phyloP scores from a whole-genome alignment of 345 rosid genomes.

The Crucihimalaya himalaica region DNA sequence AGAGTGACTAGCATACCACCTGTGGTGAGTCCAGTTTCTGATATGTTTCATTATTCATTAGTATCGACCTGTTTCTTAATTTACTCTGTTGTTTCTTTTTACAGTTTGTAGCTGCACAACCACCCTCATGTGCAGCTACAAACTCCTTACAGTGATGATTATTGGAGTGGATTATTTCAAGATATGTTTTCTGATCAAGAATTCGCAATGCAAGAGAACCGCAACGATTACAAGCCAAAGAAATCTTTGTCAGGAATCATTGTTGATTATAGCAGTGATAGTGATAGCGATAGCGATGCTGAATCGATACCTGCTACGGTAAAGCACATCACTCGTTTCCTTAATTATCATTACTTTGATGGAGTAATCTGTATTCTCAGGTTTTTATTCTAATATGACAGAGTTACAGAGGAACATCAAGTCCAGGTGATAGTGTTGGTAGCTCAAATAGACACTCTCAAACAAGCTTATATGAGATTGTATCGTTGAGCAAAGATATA shows the following conservation, averaged over 20 bases:
- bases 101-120: not conserved
- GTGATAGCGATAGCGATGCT: conserved; percentile 16
- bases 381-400: not conserved
- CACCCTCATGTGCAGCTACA: not conserved
- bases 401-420: conserved; percentile 12
- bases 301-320: conserved; percentile 17
- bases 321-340: not conserved
- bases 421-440: conserved; percentile 6
- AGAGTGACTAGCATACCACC: not conserved
- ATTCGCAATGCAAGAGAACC: too few relatives aligned
- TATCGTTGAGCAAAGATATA: not conserved
- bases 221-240: too few relatives aligned
- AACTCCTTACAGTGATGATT: too few relatives aligned
- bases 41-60: not conserved
- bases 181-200: too few relatives aligned
- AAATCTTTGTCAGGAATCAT: too few relatives aligned
- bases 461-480: not conserved
- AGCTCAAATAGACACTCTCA: not conserved
- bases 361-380: not conserved
- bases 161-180: too few relatives aligned
- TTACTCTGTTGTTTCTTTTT: not conserved
- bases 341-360: not conserved
- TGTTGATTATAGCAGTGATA: not conserved
- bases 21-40: conserved; percentile 8
- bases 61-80: not conserved